phyloP scores from a whole-genome alignment of 1,284 basidiomycete genomes.

The Cryptococcus sp. region DNA sequence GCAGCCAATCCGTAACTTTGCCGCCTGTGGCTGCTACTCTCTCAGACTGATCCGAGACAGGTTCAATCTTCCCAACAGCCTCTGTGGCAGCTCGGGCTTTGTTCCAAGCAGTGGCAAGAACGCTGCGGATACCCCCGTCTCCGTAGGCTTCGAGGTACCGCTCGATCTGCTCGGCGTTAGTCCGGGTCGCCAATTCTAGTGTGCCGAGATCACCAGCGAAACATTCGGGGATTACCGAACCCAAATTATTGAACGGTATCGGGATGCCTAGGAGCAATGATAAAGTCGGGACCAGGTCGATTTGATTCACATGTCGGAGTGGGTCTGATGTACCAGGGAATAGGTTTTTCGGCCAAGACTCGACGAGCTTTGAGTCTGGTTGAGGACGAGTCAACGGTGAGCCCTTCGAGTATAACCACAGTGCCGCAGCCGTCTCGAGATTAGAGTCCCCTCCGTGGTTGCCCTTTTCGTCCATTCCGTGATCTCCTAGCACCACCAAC shows the following conservation, averaged over 20 bases:
- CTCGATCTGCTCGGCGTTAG: conserved; percentile 77
- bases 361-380: not conserved
- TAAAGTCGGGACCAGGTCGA: conserved; percentile 88
- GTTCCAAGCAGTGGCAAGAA: conserved; percentile 55
- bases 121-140: conserved; percentile 69
- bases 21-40: not conserved
- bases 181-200: conserved; percentile 65
- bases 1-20: conserved; percentile 15
- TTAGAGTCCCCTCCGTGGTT: conserved; percentile 93
- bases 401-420: conserved; percentile 86
- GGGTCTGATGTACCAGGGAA: conserved; percentile 65
- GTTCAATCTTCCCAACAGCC: not conserved
- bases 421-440: conserved; percentile 78
- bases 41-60: not conserved
- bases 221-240: conserved; percentile 84
- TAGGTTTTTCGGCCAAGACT: conserved; percentile 56
- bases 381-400: conserved; percentile 34
- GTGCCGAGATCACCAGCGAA: conserved; percentile 58
- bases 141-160: conserved; percentile 75
- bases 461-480: conserved; percentile 93
- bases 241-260: conserved; percentile 94
- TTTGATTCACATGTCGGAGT: conserved; percentile 80
- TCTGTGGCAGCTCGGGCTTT: conserved; percentile 17
- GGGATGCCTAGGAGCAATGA: conserved; percentile 89
- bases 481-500: conserved; percentile 89